phyloP scores from a whole-genome alignment of 306 rosid species.

The Abrus precatorius region DNA sequence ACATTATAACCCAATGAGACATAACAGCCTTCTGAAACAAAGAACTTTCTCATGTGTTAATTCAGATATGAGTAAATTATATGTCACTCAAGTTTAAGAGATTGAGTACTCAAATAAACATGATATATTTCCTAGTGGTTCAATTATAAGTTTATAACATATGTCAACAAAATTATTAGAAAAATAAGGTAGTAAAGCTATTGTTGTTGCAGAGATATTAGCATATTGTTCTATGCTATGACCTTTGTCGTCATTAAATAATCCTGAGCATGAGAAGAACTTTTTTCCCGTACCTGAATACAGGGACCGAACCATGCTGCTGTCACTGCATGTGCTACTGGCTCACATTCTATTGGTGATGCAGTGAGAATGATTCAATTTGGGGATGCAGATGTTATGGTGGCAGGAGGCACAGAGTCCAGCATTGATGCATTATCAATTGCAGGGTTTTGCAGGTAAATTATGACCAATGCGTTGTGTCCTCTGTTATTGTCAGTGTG shows the following conservation, averaged over 20 bases:
- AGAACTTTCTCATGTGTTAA: slow-evolving; percentile 2
- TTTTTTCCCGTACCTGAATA: slow-evolving; percentile 39
- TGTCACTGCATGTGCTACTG: slow-evolving; percentile 97
- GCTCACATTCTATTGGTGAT: slow-evolving; percentile 96
- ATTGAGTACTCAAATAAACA: slow-evolving; percentile 30
- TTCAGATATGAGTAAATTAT: slow-evolving; percentile 24
- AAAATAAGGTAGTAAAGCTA: slow-evolving; percentile 34
- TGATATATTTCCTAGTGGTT: slow-evolving; percentile 11
- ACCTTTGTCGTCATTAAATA: slow-evolving; percentile 22
- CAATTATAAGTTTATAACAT: slow-evolving; percentile 25
- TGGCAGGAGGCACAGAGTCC: slow-evolving; percentile 96
- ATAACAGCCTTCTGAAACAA: slow-evolving; percentile 29
- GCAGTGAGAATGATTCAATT: slow-evolving; percentile 96
- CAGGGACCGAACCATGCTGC: slow-evolving; percentile 97
- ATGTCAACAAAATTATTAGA: slow-evolving; percentile 4
- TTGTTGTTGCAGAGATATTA: slow-evolving; percentile 40
- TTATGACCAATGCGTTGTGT: slow-evolving; percentile 17
- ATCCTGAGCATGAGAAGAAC: slow-evolving; percentile 25
- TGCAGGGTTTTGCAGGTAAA: slow-evolving; percentile 89
- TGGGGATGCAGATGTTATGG: slow-evolving; percentile 97
- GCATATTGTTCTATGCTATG: slow-evolving; percentile 5
- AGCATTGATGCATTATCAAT: slow-evolving; percentile 97
- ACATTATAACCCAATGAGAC: slow-evolving; percentile 24
- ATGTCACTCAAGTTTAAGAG: slow-evolving; percentile 35
- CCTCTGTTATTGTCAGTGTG: slow-evolving; percentile 22